These are phyloP conservation scores for Xerocomus spinulosus DNA, from an alignment of 768 basidiomycete species.

Conservation along the genomic window DNA sequence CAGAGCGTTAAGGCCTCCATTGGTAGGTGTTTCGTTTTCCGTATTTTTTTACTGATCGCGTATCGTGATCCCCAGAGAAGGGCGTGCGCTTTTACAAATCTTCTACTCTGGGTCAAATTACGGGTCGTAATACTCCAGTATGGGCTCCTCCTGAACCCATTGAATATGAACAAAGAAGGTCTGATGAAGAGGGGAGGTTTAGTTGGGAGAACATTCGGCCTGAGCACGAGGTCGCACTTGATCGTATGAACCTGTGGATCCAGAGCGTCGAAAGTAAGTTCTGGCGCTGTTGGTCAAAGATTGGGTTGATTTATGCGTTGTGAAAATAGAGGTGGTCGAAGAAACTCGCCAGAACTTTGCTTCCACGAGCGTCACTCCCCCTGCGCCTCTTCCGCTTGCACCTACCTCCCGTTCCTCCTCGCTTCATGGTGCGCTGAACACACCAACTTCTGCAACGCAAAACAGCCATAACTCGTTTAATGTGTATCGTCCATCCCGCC, in stretches of 20 bases:
- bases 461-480: constrained; percentile 8
- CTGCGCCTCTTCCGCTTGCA: constrained; percentile 61
- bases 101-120: constrained; percentile 45
- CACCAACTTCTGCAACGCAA: constrained; percentile 20
- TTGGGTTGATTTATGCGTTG: background rate
- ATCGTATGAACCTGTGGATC: constrained; percentile 80
- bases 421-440: constrained; percentile 29
- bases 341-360: constrained; percentile 76
- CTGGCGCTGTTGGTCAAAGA: background rate
- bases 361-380: constrained; percentile 41
- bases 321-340: constrained; percentile 64
- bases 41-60: background rate
- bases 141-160: constrained; percentile 31
- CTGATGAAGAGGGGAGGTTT: constrained; percentile 30
- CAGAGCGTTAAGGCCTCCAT: constrained; percentile 73
- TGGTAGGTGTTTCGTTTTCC: constrained; percentile 40
- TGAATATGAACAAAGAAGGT: constrained; percentile 31
- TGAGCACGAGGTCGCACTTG: constrained; percentile 34
- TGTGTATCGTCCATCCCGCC: constrained; percentile 35
- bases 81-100: constrained; percentile 65
- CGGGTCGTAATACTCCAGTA: constrained; percentile 28
- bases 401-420: constrained; percentile 52
- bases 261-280: constrained; percentile 76
- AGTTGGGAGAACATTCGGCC: constrained; percentile 34
- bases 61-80: constrained; percentile 45